Percentiles rank a stretch among this genome's conserved stretches.
phyloP scores from a whole-genome alignment of 2,329 filamentous ascomycete species.

The Fulvia fulva region DNA sequence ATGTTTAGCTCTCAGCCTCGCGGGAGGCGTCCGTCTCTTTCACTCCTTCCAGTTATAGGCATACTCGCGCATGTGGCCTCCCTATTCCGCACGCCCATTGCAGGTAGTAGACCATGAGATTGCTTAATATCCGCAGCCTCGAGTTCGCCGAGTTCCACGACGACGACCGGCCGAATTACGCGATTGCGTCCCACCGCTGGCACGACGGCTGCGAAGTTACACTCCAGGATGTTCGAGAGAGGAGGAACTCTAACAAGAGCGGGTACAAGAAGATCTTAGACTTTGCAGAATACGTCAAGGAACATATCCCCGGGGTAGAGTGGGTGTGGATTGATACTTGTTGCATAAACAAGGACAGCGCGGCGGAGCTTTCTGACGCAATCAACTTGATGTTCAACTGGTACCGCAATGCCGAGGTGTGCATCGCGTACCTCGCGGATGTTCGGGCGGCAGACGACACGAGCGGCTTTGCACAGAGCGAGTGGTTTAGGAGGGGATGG shows the following conservation, averaged over 20 bases:
- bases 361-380: neutral
- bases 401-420: conserved; percentile 8
- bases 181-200: conserved; percentile 22
- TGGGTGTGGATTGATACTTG: conserved; percentile 26
- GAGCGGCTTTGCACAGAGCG: conserved; percentile 10
- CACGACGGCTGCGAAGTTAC: conserved; percentile 8
- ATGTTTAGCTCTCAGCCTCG: no score
- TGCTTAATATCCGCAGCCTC: conserved; percentile 16
- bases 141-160: conserved; percentile 15
- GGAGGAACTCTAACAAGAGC: conserved; percentile 6
- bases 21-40: no score
- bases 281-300: conserved; percentile 17
- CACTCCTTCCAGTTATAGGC: no score
- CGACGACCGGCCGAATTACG: conserved; percentile 15
- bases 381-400: neutral
- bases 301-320: conserved; percentile 12
- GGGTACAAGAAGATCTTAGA: conserved; percentile 20
- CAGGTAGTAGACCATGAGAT: no score
- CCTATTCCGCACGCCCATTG: no score
- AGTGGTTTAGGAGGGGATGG: conserved; percentile 25
- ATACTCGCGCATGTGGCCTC: no score
- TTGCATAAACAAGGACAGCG: conserved; percentile 20
- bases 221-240: conserved; percentile 12
- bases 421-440: conserved; percentile 21
- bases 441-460: conserved; percentile 1